Conservation (phyloP, 768 basidiomycete species). For the Suillus alpinus region DNA sequence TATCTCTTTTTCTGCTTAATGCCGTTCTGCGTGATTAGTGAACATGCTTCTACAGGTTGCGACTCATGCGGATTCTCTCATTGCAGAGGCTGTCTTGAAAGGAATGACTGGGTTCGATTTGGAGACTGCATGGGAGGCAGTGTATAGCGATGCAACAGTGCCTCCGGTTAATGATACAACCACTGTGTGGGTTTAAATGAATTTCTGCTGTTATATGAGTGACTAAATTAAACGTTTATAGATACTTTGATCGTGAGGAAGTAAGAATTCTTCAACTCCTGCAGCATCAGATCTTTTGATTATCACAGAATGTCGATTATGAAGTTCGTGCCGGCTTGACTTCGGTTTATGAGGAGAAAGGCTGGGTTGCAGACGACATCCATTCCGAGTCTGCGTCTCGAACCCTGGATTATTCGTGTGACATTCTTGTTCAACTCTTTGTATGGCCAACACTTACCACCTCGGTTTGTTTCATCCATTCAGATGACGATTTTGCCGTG, state of each 20-base stretch:
- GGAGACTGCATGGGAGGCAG: slow-evolving; percentile 68
- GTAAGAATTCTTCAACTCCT: slow-evolving; percentile 27
- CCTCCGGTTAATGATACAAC: slow-evolving; percentile 56
- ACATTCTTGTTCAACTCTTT: slow-evolving; percentile 18
- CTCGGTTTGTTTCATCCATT: neutral
- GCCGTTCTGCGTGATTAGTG: neutral
- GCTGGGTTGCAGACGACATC: slow-evolving; percentile 77
- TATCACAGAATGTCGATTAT: slow-evolving; percentile 60
- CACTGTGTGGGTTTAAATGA: slow-evolving; percentile 39
- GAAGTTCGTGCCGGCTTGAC: slow-evolving; percentile 80
- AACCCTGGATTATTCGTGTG: slow-evolving; percentile 78
- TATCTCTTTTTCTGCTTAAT: slow-evolving; percentile 12
- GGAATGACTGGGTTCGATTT: slow-evolving; percentile 62
- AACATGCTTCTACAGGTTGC: slow-evolving; percentile 47
- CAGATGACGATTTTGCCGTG: slow-evolving; percentile 79
- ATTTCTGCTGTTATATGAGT: neutral
- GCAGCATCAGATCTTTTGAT: neutral
- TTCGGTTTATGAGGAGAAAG: slow-evolving; percentile 60
- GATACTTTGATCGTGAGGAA: slow-evolving; percentile 74
- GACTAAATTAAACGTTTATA: slow-evolving; percentile 19
- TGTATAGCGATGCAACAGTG: slow-evolving; percentile 69
- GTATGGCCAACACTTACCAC: neutral
- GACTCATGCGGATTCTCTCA: slow-evolving; percentile 76
- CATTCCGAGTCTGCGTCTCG: slow-evolving; percentile 80
- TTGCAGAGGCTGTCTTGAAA: slow-evolving; percentile 71